Evolutionary conservation across 495 filamentous ascomycete species (phyloP), one percentile per base, ranked within the genome.

Genomic region (Peziza echinospora): DNA sequence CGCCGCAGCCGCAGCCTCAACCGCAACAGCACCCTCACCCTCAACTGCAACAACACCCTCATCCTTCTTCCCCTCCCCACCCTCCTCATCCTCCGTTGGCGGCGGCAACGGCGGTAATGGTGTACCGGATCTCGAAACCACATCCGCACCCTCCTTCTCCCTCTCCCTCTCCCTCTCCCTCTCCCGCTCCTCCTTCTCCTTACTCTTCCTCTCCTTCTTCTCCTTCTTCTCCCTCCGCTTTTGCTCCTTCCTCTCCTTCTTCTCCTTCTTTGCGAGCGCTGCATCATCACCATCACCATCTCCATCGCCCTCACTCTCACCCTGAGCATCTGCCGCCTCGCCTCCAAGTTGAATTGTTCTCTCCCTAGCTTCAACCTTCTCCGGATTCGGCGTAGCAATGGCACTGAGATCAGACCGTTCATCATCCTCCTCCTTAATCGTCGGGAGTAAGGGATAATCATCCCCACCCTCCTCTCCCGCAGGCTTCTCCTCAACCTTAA

Each of bases 181-280:
- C 53, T 48, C 61, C 49, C 49, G 53, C 55, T 47, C 60, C 57
- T 22, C 64, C 64, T 30, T 64, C 63, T 22, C 49, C 62, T 53
- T 56, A 67, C 51, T 47, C 65, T 58, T 59, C 65, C 51, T 26
- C 63, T 53, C 47, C 61, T 49, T 49, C 53, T 54, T 47, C 60
- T 66, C 66, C 26, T 62, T 65, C 34, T 62, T 65, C 21, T 57
- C 53, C n/a, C 55, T 59, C 22, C 62, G 56, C 23, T 64, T 64
- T 30, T 64, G 63, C 23, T 49, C 62, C 53, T 56, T 68, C 51
- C 48, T 66, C 58, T 59, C 65, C 51, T 26, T 63, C 53, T 48
- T 61, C 49, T 49, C 53, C 55, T 47, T 60, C 30, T 44, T 47
- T 26, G 47, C 21, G 6, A 23, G 25, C 24, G 3, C 3, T 34